Base-by-base conservation (phyloP, 805 yeast genomes). In the Barnettozyma wickerhamii region DNA sequence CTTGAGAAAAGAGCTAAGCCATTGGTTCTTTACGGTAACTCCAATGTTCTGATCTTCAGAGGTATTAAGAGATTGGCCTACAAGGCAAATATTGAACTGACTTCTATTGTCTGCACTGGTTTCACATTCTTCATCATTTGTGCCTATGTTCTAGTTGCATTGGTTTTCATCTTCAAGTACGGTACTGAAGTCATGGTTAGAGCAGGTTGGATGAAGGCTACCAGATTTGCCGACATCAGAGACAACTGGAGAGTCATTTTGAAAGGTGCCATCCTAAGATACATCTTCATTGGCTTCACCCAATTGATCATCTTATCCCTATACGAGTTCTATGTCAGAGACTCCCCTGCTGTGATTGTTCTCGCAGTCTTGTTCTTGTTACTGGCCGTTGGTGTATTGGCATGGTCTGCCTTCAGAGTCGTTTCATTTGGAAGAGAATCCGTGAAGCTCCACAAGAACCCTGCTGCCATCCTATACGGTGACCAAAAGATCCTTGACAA, bases 271-370 rank as follows among this genome's bases (percentile, higher is more conserved):
- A 50, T 90, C 39, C 72, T 86, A 49, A 75, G 95, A 60, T 84
- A 88, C 55, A 72, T 87, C 41, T 82, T 76, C 53, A 86, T 90
- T 57, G 96, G 95, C 0, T 88, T 86, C 62, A 79, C 95, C 3
- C 95, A 89, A 60, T 64, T 90, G 43, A 69, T 80, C 14, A 76
- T 89, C 38, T 71, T 90, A 43, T 80, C 95, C 10, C 69, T 89
- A 40, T 90, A 95, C 93, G 96, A 90, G 66, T 89, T 88, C 61
- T 77, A 83, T 7, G 73, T 72, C 53, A 66, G 74, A 38, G 96
- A 90, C 56, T 88, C 96, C 1, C 84, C 95, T 1, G 96, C 96
- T 1, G 88, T 90, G 23, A 77, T 90, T 43, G 89, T 87, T 5
- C 64, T 87, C 44, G 91, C 95, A 3, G 81, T 77, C 28, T 64